These are phyloP conservation scores for Aphanoascus verrucosus DNA, from an alignment of 2,329 filamentous ascomycete species.

Conservation along the genomic window DNA sequence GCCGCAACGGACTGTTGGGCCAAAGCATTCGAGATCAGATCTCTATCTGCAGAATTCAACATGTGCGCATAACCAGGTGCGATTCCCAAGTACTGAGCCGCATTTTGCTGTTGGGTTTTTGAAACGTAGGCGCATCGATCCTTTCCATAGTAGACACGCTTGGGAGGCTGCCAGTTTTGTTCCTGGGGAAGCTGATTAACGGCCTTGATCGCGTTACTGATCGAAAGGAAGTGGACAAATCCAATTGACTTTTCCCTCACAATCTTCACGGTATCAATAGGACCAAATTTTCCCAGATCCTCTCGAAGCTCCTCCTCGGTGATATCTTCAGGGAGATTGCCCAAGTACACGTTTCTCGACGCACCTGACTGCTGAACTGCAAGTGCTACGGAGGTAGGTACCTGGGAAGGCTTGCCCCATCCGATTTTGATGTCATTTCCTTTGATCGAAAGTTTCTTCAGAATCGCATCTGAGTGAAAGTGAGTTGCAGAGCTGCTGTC, in stretches of 20 bases:
- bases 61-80: constrained; percentile 94
- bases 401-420: constrained; percentile 97
- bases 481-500: constrained; percentile 96
- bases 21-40: constrained; percentile 89
- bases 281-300: constrained; percentile 89
- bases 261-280: constrained; percentile 94
- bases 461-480: constrained; percentile 97
- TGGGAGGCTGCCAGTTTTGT: constrained; percentile 88
- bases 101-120: constrained; percentile 98
- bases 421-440: constrained; percentile 99
- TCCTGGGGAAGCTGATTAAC: constrained; percentile 94
- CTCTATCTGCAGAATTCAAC: constrained; percentile 87
- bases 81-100: constrained; percentile 93
- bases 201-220: constrained; percentile 96
- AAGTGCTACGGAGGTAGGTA: constrained; percentile 92
- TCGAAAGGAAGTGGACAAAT: constrained; percentile 94
- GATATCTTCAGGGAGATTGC: constrained; percentile 82
- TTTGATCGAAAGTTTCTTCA: constrained; percentile 98
- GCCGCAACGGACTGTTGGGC: constrained; percentile 96
- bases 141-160: constrained; percentile 96
- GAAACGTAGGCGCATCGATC: constrained; percentile 97
- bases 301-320: constrained; percentile 86
- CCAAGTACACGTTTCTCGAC: constrained; percentile 92
- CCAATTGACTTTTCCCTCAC: constrained; percentile 96
- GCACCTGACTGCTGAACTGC: constrained; percentile 96